These are phyloP conservation scores for Sphagnum magellanicum DNA, from an alignment of 228 moss, liverwort and hornwort genomes.

Conservation along the genomic window DNA sequence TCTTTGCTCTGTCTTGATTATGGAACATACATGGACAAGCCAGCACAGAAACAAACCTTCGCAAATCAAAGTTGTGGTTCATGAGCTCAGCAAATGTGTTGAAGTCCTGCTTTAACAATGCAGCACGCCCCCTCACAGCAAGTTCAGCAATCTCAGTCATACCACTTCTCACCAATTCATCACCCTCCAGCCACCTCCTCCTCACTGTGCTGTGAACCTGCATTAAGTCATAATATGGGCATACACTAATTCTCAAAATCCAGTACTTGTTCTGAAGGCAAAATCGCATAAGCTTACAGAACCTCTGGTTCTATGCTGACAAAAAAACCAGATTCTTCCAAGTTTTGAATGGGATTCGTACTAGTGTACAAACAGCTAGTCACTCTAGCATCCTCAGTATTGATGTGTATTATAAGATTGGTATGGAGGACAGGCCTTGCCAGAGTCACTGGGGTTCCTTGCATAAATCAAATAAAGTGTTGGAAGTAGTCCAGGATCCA, in stretches of 20 bases:
- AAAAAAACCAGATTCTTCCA: no score
- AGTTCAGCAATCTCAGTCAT: constrained; percentile 72
- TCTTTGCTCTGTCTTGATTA: no score
- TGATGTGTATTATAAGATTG: no score
- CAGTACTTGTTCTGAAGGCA: background rate
- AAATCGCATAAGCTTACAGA: no score
- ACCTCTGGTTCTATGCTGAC: no score
- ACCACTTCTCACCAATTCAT: constrained; percentile 41
- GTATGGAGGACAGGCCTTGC: constrained; percentile 65
- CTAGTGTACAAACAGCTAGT: no score
- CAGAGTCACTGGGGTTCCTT: constrained; percentile 92
- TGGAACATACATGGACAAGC: background rate
- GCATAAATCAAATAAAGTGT: constrained; percentile 71
- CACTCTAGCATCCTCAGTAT: no score
- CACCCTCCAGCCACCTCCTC: constrained; percentile 82
- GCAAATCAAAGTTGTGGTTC: constrained; percentile 83
- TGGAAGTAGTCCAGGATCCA: constrained; percentile 73
- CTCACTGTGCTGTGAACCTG: constrained; percentile 88
- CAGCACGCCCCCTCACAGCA: constrained; percentile 61
- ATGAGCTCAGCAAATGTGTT: constrained; percentile 64
- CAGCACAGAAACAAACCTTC: constrained; percentile 33
- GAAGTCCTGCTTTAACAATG: constrained; percentile 51
- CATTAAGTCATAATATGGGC: background rate
- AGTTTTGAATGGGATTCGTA: no score
- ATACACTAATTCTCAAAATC: background rate